phyloP scores from a whole-genome alignment of 2,329 filamentous ascomycete genomes.

The Boeremia exigua region DNA sequence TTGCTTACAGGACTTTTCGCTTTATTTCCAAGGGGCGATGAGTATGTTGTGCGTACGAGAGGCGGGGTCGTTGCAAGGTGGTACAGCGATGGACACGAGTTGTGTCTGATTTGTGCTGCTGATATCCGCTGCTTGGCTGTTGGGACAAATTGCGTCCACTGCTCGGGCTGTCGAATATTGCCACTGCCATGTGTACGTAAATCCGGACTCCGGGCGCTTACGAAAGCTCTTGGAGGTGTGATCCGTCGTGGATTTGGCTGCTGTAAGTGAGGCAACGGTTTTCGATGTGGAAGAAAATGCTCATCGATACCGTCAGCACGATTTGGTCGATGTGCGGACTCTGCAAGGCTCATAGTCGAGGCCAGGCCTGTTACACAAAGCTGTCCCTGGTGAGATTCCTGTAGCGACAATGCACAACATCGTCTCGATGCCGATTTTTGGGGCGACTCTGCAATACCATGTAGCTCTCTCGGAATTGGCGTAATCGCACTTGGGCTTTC shows the following conservation, averaged over 20 bases:
- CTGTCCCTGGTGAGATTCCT: constrained; percentile 28
- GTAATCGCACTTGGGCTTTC: constrained; percentile 1
- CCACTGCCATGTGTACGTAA: background rate
- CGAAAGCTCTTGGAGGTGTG: background rate
- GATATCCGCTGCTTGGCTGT: constrained; percentile 3
- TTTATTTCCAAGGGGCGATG: constrained; percentile 12
- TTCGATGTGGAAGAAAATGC: background rate
- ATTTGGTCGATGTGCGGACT: constrained; percentile 6
- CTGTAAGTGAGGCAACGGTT: constrained; percentile 10
- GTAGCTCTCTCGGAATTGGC: constrained; percentile 20
- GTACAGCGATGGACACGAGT: constrained; percentile 30
- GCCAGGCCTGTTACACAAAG: constrained; percentile 28
- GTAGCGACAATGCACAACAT: constrained; percentile 27
- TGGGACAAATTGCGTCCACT: background rate
- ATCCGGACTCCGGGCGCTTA: background rate
- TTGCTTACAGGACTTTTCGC: background rate
- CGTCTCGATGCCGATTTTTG: constrained; percentile 27
- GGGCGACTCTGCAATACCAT: constrained; percentile 19
- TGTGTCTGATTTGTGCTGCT: constrained; percentile 18
- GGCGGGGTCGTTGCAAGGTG: constrained; percentile 11
- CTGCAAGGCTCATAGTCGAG: constrained; percentile 20
- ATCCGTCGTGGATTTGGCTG: constrained; percentile 10
- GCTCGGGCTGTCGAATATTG: background rate
- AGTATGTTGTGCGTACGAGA: constrained; percentile 17
- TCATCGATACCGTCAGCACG: background rate